These are phyloP conservation scores for Nephelium lappaceum DNA, from an alignment of 345 rosid species.

Conservation along the genomic window DNA sequence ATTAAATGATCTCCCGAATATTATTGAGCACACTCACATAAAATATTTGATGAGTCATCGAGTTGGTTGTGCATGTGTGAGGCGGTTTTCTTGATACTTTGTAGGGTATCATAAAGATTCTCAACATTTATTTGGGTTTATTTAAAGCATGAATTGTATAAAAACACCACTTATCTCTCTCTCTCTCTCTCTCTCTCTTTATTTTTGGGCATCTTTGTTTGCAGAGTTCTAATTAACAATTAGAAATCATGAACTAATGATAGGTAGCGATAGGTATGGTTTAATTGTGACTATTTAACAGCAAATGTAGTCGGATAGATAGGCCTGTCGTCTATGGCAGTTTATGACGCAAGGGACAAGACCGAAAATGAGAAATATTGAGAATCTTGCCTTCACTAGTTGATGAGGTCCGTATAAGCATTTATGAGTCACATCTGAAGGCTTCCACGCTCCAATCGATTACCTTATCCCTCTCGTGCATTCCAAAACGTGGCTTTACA, in stretches of 20 bases:
- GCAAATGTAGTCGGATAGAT: background rate
- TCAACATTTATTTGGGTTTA: background rate
- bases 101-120: background rate
- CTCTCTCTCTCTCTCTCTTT: background rate
- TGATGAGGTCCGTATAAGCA: background rate
- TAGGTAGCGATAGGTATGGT: constrained; percentile 1
- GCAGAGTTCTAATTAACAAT: background rate
- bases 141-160: background rate
- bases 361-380: too few relatives aligned
- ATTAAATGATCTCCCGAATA: too few relatives aligned
- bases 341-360: background rate
- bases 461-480: too few relatives aligned
- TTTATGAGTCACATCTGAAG: too few relatives aligned
- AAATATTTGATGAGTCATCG: background rate
- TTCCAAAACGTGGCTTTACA: too few relatives aligned
- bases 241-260: background rate
- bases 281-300: background rate
- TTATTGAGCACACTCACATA: background rate
- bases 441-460: too few relatives aligned
- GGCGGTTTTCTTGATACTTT: background rate
- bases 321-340: background rate
- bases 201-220: too few relatives aligned
- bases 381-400: constrained; percentile 7
- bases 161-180: background rate
- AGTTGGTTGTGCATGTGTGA: constrained; percentile 9